These are phyloP conservation scores for Colletotrichum tanaceti DNA, from an alignment of 2,329 filamentous ascomycete genomes.

Conservation along the genomic window DNA sequence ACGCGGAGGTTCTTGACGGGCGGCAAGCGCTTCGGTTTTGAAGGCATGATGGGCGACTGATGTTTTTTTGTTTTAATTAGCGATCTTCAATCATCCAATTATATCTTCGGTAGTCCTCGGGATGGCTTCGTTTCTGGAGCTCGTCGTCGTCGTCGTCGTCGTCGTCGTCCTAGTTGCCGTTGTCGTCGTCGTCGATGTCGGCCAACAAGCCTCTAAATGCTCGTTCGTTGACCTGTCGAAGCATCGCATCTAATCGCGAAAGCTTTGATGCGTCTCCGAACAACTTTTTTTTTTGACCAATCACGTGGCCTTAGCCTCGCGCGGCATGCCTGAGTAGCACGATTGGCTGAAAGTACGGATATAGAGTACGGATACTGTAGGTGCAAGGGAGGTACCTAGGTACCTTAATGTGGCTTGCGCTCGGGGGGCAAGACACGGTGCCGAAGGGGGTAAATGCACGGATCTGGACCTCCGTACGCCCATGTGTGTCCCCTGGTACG, in stretches of 20 bases:
- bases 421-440: background rate
- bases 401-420: background rate
- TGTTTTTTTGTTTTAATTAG: background rate
- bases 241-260: conserved; percentile 22
- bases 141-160: conserved; percentile 2
- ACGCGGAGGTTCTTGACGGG: conserved; percentile 67
- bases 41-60: conserved; percentile 54
- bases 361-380: no score
- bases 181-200: background rate
- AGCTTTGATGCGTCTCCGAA: conserved; percentile 21
- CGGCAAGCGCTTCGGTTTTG: conserved; percentile 68
- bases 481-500: no score
- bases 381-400: no score
- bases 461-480: no score
- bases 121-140: background rate
- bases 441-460: background rate
- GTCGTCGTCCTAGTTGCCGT: no score
- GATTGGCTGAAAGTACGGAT: conserved; percentile 2
- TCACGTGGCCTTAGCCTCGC: conserved; percentile 30
- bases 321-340: background rate
- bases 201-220: background rate
- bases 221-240: background rate
- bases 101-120: background rate
- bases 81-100: no score
- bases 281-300: conserved; percentile 12